Evolutionary conservation across 2,329 filamentous ascomycete species (phyloP).

Genomic region (Monilinia aucupariae): DNA sequence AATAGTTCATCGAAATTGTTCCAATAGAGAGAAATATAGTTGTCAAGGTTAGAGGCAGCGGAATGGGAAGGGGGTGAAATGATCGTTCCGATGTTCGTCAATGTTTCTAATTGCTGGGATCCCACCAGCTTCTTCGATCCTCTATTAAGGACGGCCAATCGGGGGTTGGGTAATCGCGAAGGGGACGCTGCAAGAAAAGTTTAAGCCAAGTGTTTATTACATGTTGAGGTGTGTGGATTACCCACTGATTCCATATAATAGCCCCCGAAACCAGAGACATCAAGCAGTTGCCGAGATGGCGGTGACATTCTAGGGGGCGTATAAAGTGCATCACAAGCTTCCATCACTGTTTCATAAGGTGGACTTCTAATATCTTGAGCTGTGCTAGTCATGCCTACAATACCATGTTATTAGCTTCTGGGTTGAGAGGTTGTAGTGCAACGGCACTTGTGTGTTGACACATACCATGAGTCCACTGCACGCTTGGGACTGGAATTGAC

Average conservation of each 20-base stretch:
- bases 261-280: constrained; percentile 28
- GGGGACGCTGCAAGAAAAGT: constrained; percentile 30
- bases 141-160: constrained; percentile 28
- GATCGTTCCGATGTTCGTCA: constrained; percentile 18
- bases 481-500: constrained; percentile 20
- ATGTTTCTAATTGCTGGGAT: constrained; percentile 22
- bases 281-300: constrained; percentile 28
- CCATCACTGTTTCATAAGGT: constrained; percentile 26
- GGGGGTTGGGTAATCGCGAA: constrained; percentile 28
- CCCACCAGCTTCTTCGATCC: constrained; percentile 26
- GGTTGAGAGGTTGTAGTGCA: background rate
- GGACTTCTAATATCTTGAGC: constrained; percentile 28
- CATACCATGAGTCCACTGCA: constrained; percentile 27
- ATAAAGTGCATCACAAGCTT: constrained; percentile 28
- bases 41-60: constrained; percentile 24
- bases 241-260: constrained; percentile 35
- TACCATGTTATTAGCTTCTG: constrained; percentile 4
- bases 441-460: background rate
- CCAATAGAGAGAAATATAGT: constrained; percentile 32
- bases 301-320: constrained; percentile 28
- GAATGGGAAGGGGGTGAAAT: constrained; percentile 18
- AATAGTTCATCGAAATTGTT: constrained; percentile 28
- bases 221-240: constrained; percentile 34
- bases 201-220: constrained; percentile 33
- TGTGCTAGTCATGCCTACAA: constrained; percentile 16